These are phyloP conservation scores for Boletus reticuloceps DNA, from an alignment of 768 basidiomycete genomes.

Conservation along the genomic window DNA sequence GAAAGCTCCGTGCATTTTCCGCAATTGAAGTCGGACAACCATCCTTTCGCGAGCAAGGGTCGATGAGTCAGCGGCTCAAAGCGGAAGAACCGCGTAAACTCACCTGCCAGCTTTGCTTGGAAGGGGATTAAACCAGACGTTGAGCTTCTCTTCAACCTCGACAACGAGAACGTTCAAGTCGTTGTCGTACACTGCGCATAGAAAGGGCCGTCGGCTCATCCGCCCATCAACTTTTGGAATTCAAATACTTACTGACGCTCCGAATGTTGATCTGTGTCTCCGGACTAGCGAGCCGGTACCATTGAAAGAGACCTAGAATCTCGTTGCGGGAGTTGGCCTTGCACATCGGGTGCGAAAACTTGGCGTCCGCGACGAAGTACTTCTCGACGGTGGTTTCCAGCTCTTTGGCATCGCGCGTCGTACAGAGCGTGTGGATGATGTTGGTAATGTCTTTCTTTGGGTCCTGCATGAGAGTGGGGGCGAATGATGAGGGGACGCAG, in stretches of 20 bases:
- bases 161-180: conserved; percentile 41
- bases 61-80: not conserved
- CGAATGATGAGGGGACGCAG: not conserved
- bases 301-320: conserved; percentile 57
- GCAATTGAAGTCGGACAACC: conserved; percentile 50
- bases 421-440: conserved; percentile 46
- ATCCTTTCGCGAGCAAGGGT: conserved; percentile 33
- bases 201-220: not conserved
- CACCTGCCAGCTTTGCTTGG: conserved; percentile 48
- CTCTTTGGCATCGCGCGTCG: conserved; percentile 46
- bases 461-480: conserved; percentile 46
- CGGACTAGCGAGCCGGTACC: conserved; percentile 65
- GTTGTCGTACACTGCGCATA: conserved; percentile 46
- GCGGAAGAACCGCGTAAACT: conserved; percentile 3
- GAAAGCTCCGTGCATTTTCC: conserved; percentile 37
- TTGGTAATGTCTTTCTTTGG: conserved; percentile 48
- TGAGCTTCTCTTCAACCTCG: conserved; percentile 44
- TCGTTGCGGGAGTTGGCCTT: conserved; percentile 51
- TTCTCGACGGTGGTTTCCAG: conserved; percentile 46
- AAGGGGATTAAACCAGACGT: conserved; percentile 47
- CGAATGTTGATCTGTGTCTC: conserved; percentile 39
- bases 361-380: conserved; percentile 54
- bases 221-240: not conserved
- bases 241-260: conserved; percentile 40
- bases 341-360: conserved; percentile 60